Conservation (phyloP, 805 yeast species). For the Candida ascalaphidarum region DNA sequence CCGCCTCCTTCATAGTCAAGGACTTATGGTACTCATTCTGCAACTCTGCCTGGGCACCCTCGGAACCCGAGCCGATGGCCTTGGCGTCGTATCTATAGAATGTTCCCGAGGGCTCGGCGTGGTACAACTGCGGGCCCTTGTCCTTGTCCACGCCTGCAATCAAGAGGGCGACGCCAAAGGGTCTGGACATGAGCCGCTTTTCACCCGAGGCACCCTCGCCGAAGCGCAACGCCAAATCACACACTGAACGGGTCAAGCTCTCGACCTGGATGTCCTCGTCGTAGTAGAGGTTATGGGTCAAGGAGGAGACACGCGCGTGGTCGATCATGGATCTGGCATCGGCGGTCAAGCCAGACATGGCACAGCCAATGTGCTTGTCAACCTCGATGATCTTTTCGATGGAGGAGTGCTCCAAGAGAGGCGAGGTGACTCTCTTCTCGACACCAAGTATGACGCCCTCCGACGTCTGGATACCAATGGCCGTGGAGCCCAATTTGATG, state of each 20-base stretch:
- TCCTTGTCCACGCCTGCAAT: conserved; percentile 92
- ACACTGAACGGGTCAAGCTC: conserved; percentile 89
- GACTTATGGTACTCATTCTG: conserved; percentile 95
- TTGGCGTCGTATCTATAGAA: conserved; percentile 96
- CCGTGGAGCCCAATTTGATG: conserved; percentile 90
- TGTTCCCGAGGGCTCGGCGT: conserved; percentile 99
- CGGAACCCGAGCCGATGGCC: conserved; percentile 98
- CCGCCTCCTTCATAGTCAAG: conserved; percentile 87
- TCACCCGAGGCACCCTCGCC: conserved; percentile 98
- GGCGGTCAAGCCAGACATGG: conserved; percentile 97
- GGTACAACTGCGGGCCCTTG: conserved; percentile 92
- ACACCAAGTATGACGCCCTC: conserved; percentile 96
- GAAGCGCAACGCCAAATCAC: conserved; percentile 92
- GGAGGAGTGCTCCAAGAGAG: conserved; percentile 82
- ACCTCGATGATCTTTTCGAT: conserved; percentile 95
- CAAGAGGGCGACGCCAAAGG: conserved; percentile 95
- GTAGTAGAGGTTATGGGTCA: conserved; percentile 82
- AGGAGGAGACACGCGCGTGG: conserved; percentile 87
- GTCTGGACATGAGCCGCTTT: conserved; percentile 92
- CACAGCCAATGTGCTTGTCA: conserved; percentile 92
- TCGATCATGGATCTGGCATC: conserved; percentile 99
- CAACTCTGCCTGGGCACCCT: conserved; percentile 97
- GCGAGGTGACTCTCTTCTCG: conserved; percentile 92
- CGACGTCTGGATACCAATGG: conserved; percentile 91
- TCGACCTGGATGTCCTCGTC: conserved; percentile 92